These are phyloP conservation scores for Nannochloropsis granulata DNA, from an alignment of 108 stramenopile genomes.

Conservation along the genomic window DNA sequence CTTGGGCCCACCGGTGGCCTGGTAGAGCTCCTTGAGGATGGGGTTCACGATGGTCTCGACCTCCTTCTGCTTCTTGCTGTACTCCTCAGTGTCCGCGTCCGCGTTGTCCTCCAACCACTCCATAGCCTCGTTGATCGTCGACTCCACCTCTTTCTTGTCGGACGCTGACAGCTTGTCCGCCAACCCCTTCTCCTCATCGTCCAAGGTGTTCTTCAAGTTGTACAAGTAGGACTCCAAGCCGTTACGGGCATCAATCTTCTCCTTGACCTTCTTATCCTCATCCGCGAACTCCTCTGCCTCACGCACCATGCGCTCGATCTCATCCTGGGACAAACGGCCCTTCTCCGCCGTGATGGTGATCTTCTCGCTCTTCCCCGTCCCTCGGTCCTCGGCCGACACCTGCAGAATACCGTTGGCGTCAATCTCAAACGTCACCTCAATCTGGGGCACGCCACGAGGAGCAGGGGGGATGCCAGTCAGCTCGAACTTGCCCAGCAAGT, in stretches of 20 bases:
- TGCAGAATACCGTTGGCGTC: slow-evolving; percentile 86
- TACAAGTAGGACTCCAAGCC: slow-evolving; percentile 78
- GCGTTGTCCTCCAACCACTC: slow-evolving; percentile 89
- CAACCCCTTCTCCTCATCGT: slow-evolving; percentile 67
- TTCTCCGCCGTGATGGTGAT: slow-evolving; percentile 71
- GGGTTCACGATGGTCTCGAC: slow-evolving; percentile 74
- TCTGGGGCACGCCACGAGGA: slow-evolving; percentile 79
- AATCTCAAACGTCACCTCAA: slow-evolving; percentile 77
- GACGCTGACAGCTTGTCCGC: slow-evolving; percentile 62
- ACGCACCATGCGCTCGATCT: slow-evolving; percentile 73
- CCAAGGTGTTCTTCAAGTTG: slow-evolving; percentile 64
- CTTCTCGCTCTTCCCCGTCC: slow-evolving; percentile 66
- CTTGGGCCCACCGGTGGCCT: slow-evolving; percentile 19
- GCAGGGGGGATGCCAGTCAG: slow-evolving; percentile 79
- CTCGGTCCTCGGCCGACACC: slow-evolving; percentile 74
- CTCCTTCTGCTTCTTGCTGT: slow-evolving; percentile 62
- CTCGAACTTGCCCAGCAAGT: slow-evolving; percentile 63
- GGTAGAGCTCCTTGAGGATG: slow-evolving; percentile 61
- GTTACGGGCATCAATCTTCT: slow-evolving; percentile 69
- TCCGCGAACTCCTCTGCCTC: slow-evolving; percentile 76
- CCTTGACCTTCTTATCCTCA: slow-evolving; percentile 67
- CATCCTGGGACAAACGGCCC: slow-evolving; percentile 62
- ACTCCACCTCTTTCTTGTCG: slow-evolving; percentile 64
- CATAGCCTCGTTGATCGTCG: slow-evolving; percentile 63
- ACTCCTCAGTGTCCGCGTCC: slow-evolving; percentile 74